Conservation (phyloP, 495 filamentous ascomycete genomes). For the Chaetomium tenue region DNA sequence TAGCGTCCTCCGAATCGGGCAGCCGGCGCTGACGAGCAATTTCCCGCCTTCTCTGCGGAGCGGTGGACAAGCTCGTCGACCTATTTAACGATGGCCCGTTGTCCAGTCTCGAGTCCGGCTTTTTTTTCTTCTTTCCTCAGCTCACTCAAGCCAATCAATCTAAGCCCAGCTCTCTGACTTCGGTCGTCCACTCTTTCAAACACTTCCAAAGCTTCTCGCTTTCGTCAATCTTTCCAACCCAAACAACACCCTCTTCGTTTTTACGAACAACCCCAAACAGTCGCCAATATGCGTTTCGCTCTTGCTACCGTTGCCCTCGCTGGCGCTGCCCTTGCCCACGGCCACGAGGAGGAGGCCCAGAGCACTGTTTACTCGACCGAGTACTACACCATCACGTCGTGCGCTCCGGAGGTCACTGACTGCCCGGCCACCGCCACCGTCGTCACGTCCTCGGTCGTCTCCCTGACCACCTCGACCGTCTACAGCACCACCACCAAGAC, state of each 20-base stretch:
- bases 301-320: conserved; percentile 51
- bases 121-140: conserved; percentile 44
- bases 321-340: conserved; percentile 43
- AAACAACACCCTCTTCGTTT: conserved; percentile 34
- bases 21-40: conserved; percentile 33
- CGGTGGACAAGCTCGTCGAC: conserved; percentile 5
- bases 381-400: conserved; percentile 57
- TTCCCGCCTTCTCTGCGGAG: conserved; percentile 30
- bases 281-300: conserved; percentile 58
- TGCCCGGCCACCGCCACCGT: conserved; percentile 52
- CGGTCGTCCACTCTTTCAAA: conserved; percentile 61
- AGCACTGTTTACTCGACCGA: conserved; percentile 57
- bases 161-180: conserved; percentile 52
- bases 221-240: conserved; percentile 41
- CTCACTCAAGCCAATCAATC: conserved; percentile 54
- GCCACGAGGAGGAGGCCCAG: conserved; percentile 20
- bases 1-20: conserved; percentile 31
- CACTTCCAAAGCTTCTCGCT: conserved; percentile 44
- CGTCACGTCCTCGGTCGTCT: conserved; percentile 41
- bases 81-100: conserved; percentile 36
- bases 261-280: conserved; percentile 36
- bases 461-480: conserved; percentile 43
- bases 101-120: conserved; percentile 28
- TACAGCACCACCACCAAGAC: conserved; percentile 56
- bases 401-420: conserved; percentile 49